Evolutionary conservation across 768 basidiomycete species (phyloP).

Genomic region (Suillus americanus): DNA sequence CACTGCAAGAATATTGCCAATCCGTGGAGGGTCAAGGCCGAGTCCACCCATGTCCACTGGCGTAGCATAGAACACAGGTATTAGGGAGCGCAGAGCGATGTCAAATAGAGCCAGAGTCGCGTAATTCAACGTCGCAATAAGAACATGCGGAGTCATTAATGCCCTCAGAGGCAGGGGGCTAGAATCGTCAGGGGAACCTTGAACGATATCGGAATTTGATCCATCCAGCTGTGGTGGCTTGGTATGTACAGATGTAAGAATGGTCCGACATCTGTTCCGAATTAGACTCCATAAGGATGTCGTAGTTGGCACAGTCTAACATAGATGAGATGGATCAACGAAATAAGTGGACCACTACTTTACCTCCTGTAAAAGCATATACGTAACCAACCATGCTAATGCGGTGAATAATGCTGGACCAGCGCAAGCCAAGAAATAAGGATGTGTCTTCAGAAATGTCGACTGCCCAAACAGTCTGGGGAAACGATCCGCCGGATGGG

Average conservation of each 20-base stretch:
- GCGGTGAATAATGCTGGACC: constrained; percentile 54
- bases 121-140: constrained; percentile 58
- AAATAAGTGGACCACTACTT: neutral
- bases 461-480: constrained; percentile 54
- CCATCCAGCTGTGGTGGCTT: neutral
- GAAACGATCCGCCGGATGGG: constrained; percentile 62
- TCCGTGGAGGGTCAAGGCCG: constrained; percentile 13
- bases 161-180: constrained; percentile 42
- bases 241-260: neutral
- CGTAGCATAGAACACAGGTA: constrained; percentile 22
- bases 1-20: constrained; percentile 18
- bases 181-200: neutral
- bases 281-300: constrained; percentile 30
- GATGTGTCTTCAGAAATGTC: constrained; percentile 57
- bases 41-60: constrained; percentile 16
- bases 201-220: neutral
- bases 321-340: neutral
- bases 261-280: constrained; percentile 28
- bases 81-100: constrained; percentile 52
- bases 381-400: constrained; percentile 45
- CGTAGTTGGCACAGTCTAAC: constrained; percentile 4
- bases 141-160: constrained; percentile 48
- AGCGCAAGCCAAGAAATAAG: constrained; percentile 68
- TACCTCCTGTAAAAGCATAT: constrained; percentile 53
- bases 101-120: constrained; percentile 58